These are phyloP conservation scores for Psilocybe azurescens DNA, from an alignment of 768 basidiomycete genomes.

Conservation along the genomic window DNA sequence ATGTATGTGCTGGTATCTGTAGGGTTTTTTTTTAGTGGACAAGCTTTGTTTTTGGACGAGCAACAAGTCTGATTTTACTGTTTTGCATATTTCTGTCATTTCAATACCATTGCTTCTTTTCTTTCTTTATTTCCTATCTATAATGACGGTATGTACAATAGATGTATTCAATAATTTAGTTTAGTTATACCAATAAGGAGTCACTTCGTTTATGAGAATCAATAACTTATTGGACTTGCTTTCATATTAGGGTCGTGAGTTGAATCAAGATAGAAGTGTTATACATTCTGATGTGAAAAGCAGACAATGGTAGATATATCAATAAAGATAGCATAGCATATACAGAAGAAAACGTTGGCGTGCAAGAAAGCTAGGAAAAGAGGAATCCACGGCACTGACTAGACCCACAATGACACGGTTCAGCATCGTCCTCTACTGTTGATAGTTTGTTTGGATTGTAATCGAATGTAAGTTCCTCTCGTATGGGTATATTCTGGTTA, in stretches of 20 bases:
- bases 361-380: constrained; percentile 2
- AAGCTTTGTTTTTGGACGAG: neutral
- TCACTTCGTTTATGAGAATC: neutral
- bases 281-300: too few relatives aligned
- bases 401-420: constrained; percentile 19
- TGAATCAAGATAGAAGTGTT: too few relatives aligned
- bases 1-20: too few relatives aligned
- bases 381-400: constrained; percentile 16
- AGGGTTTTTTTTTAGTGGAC: too few relatives aligned
- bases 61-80: constrained; percentile 1
- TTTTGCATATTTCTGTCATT: neutral
- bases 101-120: neutral
- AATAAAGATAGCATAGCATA: too few relatives aligned
- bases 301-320: too few relatives aligned
- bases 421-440: constrained; percentile 12
- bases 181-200: neutral
- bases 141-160: neutral
- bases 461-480: constrained; percentile 67
- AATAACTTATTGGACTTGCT: neutral
- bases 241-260: too few relatives aligned
- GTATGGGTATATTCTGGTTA: constrained; percentile 47
- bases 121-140: neutral
- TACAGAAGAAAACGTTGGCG: neutral
- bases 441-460: constrained; percentile 51
- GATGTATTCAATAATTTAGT: neutral